Evolutionary conservation across 306 rosid genomes (phyloP).

Genomic region (Begonia fuchsioides): DNA sequence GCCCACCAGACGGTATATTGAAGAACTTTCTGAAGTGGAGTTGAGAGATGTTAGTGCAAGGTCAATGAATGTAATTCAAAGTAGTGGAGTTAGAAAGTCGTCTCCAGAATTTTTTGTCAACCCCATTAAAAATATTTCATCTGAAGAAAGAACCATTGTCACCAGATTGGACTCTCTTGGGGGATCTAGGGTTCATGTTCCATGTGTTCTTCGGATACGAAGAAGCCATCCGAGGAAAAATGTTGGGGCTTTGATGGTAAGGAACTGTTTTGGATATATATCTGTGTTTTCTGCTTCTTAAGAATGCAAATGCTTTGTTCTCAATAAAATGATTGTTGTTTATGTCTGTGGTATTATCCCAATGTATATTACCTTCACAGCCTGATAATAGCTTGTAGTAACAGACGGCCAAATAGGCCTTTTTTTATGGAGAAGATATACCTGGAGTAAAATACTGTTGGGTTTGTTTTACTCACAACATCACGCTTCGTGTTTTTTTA

Average conservation of each 20-base stretch:
- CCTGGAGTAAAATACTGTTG: too few relatives aligned
- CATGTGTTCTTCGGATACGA: conserved; percentile 76
- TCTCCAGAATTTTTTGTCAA: conserved; percentile 22
- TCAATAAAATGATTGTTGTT: too few relatives aligned
- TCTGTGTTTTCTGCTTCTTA: too few relatives aligned
- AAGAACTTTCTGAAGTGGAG: conserved; percentile 84
- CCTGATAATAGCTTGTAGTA: too few relatives aligned
- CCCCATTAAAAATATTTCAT: conserved; percentile 32
- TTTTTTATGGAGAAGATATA: too few relatives aligned
- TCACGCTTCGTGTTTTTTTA: too few relatives aligned
- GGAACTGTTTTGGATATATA: conserved; percentile 5
- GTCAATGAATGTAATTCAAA: conserved; percentile 25
- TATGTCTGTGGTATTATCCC: too few relatives aligned
- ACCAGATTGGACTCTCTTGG: conserved; percentile 71
- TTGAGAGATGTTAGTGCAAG: conserved; percentile 42
- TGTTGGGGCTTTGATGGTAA: conserved; percentile 58
- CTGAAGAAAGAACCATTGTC: conserved; percentile 39
- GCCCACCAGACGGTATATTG: conserved; percentile 94
- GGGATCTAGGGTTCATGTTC: conserved; percentile 68
- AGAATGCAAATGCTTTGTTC: too few relatives aligned
- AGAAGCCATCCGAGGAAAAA: conserved; percentile 93
- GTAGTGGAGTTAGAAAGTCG: conserved; percentile 20
- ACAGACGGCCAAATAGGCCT: too few relatives aligned
- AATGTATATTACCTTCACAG: too few relatives aligned
- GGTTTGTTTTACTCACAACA: too few relatives aligned